Evolutionary conservation across 495 filamentous ascomycete genomes (phyloP), one percentile per base, ranked within the genome.

Genomic region (Neurospora sp.): DNA sequence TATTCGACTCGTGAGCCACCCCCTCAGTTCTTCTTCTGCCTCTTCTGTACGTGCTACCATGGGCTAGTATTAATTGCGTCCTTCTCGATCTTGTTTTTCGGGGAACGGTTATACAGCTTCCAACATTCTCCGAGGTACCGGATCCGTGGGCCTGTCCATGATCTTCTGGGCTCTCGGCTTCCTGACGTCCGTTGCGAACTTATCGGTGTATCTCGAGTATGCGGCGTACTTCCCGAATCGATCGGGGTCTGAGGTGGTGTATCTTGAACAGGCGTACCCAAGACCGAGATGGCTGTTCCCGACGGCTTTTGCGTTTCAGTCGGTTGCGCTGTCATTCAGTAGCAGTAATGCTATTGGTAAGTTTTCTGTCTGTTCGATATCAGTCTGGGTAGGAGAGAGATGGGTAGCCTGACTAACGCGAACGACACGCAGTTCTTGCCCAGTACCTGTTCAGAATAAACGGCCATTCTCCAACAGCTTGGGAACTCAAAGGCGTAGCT

Each of bases 181-280:
- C 41, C 71, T 89, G 7, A 83, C 89, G 7, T 81, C 89, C 1
- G 74, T 83, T 31, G 82, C 84, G 31, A 84, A 83, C 4, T 82
- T 91, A 9, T 78, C 83, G 1, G 82, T 90, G 12, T 91, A 90
- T 74, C 84, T 91, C 60, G 90, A 92, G 76, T 86, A 87, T 18
- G 86, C 89, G 2, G 82, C 86, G 1, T 91, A 87, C 74, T 91
- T 91, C 70, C 90, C 90, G 7, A 90, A 87, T 77, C 85, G 90
- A 23, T 91, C 89, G 4, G 90, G 90, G 3, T 84, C 88, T 0
- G 88, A 92, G 74, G 89, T 90, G 9, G 89, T 90, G 5, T 92
- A 91, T 72, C 84, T 91, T 2, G 90, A 92, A 77, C 90, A 91
- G 76, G 86, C 88, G 4, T 92, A 85, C 75, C 90, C 89, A 1